Conservation (phyloP, 2,329 filamentous ascomycete species). For the Venturia oleaginea region DNA sequence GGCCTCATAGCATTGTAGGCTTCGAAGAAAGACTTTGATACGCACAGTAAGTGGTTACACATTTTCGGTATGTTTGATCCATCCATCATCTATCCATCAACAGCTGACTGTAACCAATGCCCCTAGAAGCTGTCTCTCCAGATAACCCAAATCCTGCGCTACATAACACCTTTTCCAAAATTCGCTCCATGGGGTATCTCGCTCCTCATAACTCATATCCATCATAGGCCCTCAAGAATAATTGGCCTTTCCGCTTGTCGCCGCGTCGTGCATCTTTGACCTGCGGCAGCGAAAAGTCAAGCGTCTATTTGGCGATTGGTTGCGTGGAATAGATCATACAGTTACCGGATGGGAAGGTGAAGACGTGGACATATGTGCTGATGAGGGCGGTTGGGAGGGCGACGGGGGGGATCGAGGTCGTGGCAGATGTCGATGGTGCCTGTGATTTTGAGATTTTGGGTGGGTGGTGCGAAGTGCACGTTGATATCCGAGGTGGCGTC, state of each 20-base stretch:
- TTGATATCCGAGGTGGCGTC: neutral
- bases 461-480: neutral
- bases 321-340: neutral
- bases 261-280: neutral
- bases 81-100: too few relatives aligned
- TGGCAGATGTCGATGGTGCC: neutral
- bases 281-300: neutral
- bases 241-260: neutral
- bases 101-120: neutral
- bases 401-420: neutral
- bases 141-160: neutral
- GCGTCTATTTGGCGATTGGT: neutral
- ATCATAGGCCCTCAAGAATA: neutral
- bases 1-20: too few relatives aligned
- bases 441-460: neutral
- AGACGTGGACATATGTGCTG: neutral
- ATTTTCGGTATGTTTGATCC: too few relatives aligned
- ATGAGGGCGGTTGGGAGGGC: neutral
- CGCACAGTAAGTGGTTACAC: too few relatives aligned
- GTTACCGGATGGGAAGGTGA: neutral
- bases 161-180: neutral
- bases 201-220: neutral
- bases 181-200: neutral
- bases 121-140: neutral
- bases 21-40: too few relatives aligned